Percentiles rank a stretch among this genome's conserved stretches.
These are phyloP conservation scores for Eimeria acervulina DNA, from an alignment of 169 alveolate genomes.

Conservation along the genomic window DNA sequence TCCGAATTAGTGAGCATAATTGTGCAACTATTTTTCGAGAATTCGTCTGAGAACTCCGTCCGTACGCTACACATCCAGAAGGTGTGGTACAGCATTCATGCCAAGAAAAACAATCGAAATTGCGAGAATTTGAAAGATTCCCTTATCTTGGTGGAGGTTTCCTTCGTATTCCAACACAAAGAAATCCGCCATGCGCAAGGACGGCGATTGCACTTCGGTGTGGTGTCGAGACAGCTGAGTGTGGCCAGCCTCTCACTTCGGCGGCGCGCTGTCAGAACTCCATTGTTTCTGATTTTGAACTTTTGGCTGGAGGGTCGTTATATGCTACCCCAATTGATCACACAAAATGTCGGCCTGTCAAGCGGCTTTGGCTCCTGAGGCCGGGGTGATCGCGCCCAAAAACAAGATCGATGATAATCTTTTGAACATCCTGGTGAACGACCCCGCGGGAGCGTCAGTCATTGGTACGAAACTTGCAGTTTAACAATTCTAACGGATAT, in stretches of 20 bases:
- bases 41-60: background rate
- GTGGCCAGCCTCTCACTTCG: background rate
- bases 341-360: constrained; percentile 54
- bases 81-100: background rate
- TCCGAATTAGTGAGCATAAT: background rate
- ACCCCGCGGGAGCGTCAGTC: constrained; percentile 64
- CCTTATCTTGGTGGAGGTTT: background rate
- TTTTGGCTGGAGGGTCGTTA: constrained; percentile 57
- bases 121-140: background rate
- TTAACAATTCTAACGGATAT: too few species aligned
- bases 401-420: constrained; percentile 42
- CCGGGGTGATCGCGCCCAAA: constrained; percentile 60
- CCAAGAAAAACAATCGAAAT: background rate
- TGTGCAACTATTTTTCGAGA: background rate
- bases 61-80: background rate
- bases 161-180: background rate
- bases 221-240: constrained; percentile 57
- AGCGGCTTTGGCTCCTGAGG: constrained; percentile 75
- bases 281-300: constrained; percentile 61
- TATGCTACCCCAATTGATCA: constrained; percentile 14
- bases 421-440: constrained; percentile 70
- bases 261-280: constrained; percentile 24
- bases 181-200: background rate
- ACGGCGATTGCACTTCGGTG: background rate
- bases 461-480: background rate